A percentile compares a stretch with the other conserved stretches of the same genome.
Conservation (phyloP, 495 filamentous ascomycete genomes). For the Penicillium canescens region DNA sequence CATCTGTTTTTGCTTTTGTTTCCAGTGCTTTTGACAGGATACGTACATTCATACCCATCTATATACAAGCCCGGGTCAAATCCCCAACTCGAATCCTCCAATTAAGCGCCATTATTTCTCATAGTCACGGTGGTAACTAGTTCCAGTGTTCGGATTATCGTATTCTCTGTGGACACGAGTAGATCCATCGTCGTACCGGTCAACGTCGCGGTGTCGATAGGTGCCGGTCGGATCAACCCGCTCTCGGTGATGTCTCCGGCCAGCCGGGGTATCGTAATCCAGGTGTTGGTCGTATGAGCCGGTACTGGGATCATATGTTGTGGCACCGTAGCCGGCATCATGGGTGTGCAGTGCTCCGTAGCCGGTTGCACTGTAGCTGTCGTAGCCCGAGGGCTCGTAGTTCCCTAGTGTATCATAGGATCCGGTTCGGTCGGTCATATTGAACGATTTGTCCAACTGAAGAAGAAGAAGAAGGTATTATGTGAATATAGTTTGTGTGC, state of each 20-base stretch:
- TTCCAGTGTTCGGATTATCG: conserved; percentile 40
- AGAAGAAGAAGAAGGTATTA: not conserved
- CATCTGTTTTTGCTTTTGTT: not conserved
- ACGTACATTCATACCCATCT: conserved; percentile 10
- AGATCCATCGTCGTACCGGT: conserved; percentile 33
- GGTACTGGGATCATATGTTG: conserved; percentile 36
- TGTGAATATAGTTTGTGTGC: not conserved
- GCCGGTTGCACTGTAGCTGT: conserved; percentile 24
- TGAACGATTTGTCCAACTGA: conserved; percentile 10
- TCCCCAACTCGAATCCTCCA: conserved; percentile 1
- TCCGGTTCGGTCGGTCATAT: conserved; percentile 22
- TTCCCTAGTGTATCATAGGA: conserved; percentile 23
- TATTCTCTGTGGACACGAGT: conserved; percentile 39
- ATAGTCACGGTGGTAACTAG: conserved; percentile 34
- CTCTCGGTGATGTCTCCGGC: conserved; percentile 39
- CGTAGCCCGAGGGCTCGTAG: conserved; percentile 24
- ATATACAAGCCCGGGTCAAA: conserved; percentile 8
- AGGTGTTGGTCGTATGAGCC: conserved; percentile 43
- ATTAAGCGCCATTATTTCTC: conserved; percentile 16
- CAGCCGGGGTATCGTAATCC: conserved; percentile 33
- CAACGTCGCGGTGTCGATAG: conserved; percentile 38
- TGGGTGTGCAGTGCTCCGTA: conserved; percentile 44
- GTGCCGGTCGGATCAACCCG: conserved; percentile 27
- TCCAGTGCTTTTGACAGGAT: not conserved
- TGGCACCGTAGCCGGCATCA: conserved; percentile 38